Conservation (phyloP, 164 flowering plant genomes). For the Nymphaea colorata region DNA sequence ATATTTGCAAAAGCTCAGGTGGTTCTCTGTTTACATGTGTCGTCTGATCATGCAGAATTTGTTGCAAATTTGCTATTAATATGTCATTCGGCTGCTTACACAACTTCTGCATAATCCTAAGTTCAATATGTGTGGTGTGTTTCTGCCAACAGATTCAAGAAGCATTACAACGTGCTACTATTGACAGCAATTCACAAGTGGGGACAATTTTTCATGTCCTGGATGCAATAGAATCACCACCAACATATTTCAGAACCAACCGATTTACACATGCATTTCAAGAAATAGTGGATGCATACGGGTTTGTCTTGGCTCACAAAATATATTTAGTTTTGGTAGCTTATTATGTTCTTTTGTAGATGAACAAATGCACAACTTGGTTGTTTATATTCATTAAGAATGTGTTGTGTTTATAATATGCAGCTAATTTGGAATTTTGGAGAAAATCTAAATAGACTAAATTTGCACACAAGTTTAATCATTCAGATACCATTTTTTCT, state of each 20-base stretch:
- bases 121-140: neutral
- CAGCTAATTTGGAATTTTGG: too few relatives aligned
- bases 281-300: constrained; percentile 98
- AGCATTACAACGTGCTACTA: constrained; percentile 86
- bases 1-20: constrained; percentile 80
- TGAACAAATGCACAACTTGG: too few relatives aligned
- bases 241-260: constrained; percentile 86
- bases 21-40: neutral
- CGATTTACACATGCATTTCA: constrained; percentile 73
- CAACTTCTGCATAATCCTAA: neutral
- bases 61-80: neutral
- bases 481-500: too few relatives aligned
- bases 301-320: constrained; percentile 31
- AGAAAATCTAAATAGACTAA: too few relatives aligned
- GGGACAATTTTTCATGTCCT: constrained; percentile 86
- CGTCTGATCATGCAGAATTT: neutral
- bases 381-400: too few relatives aligned
- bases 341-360: too few relatives aligned
- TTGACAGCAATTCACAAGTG: constrained; percentile 89
- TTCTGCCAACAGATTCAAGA: constrained; percentile 64
- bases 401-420: too few relatives aligned
- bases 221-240: constrained; percentile 88
- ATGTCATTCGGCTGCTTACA: neutral
- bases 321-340: neutral
- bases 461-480: too few relatives aligned